Percentiles rank a stretch among this genome's conserved stretches.
Conservation (phyloP, 2,329 filamentous ascomycete species). For the Fusarium sp. region DNA sequence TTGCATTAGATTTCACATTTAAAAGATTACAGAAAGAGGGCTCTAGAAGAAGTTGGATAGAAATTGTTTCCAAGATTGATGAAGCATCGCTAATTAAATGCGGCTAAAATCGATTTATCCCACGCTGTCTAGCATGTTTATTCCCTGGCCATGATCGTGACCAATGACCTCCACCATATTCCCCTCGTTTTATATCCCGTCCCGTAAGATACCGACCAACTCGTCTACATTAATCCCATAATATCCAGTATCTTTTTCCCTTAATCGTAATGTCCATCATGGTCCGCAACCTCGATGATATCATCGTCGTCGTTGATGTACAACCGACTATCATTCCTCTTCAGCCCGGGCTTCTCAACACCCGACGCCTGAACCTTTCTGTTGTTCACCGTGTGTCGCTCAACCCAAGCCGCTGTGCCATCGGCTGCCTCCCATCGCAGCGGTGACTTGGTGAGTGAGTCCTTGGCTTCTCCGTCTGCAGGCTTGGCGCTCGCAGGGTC, state of each 20-base stretch:
- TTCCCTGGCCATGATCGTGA: not conserved
- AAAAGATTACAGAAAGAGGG: not conserved
- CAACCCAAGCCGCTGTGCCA: conserved; percentile 49
- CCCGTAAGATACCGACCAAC: not conserved
- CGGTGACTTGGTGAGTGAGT: conserved; percentile 38
- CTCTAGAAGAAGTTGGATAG: conserved; percentile 1
- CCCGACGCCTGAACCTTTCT: conserved; percentile 19
- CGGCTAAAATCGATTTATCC: not conserved
- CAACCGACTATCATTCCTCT: conserved; percentile 38
- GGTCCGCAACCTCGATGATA: conserved; percentile 37
- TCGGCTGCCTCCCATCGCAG: conserved; percentile 48
- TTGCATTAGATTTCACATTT: not conserved
- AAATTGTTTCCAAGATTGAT: conserved; percentile 7
- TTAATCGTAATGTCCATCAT: conserved; percentile 40
- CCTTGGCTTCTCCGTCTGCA: conserved; percentile 14
- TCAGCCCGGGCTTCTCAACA: conserved; percentile 13
- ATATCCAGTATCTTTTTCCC: not conserved
- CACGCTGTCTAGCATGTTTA: conserved; percentile 8
- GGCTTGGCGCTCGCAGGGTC: conserved; percentile 27
- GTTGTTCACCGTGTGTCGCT: conserved; percentile 44
- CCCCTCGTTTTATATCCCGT: not conserved
- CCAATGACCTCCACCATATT: not conserved
- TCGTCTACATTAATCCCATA: conserved; percentile 22
- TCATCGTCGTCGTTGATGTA: conserved; percentile 42
- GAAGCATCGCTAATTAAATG: conserved; percentile 17